Evolutionary conservation across 2,329 filamentous ascomycete species (phyloP).

Genomic region (Dendryphion nanum): DNA sequence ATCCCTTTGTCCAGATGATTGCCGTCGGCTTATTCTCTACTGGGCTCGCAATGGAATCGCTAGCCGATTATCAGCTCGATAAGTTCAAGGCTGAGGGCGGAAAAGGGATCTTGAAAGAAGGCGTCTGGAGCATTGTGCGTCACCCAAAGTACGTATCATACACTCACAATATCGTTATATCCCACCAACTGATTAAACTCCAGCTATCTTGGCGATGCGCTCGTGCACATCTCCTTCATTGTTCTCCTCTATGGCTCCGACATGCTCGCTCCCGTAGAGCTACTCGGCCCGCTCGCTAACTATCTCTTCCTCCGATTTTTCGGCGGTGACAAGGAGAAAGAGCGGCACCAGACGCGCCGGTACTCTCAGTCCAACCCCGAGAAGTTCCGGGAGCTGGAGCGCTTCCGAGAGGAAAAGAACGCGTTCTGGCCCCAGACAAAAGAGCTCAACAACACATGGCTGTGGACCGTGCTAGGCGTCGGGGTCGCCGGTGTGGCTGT

Average conservation of each 20-base stretch:
- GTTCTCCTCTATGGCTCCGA: constrained; percentile 56
- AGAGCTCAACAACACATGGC: constrained; percentile 57
- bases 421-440: constrained; percentile 57
- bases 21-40: constrained; percentile 57
- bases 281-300: constrained; percentile 58
- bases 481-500: constrained; percentile 51
- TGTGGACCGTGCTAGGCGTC: constrained; percentile 52
- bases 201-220: constrained; percentile 61
- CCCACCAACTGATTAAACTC: not conserved
- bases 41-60: constrained; percentile 56
- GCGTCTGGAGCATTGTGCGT: constrained; percentile 61
- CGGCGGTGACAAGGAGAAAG: constrained; percentile 57
- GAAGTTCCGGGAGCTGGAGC: constrained; percentile 54
- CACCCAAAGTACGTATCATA: constrained; percentile 59
- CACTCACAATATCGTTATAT: not conserved
- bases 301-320: constrained; percentile 59
- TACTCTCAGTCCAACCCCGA: constrained; percentile 51
- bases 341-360: constrained; percentile 52
- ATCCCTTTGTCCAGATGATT: constrained; percentile 32
- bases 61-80: constrained; percentile 59
- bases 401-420: constrained; percentile 56
- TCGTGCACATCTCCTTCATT: constrained; percentile 60
- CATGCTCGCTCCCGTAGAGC: constrained; percentile 54
- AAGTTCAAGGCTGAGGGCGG: constrained; percentile 47
- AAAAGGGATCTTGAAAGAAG: constrained; percentile 50